Evolutionary conservation across 495 filamentous ascomycete species (phyloP), one percentile per base, ranked within the genome.

Genomic region (Pyrenopolyporus hunteri): DNA sequence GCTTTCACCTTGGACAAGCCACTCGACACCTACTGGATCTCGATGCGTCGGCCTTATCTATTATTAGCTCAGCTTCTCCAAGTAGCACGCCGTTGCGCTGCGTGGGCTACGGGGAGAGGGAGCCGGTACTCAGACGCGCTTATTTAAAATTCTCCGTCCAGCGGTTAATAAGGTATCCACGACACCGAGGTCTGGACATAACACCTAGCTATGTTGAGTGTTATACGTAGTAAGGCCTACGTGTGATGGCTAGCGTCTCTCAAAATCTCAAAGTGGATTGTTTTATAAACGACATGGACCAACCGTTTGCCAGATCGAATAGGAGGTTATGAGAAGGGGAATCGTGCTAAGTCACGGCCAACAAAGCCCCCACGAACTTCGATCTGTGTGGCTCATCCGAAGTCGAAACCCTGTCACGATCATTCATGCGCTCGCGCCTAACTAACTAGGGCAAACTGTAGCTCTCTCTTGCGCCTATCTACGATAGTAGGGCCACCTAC

Each of bases 391-490:
- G 57, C 14, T 31, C 57, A 32, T 66, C 57, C 57, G 32, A 52
- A 60, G 11, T 51, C 22, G 47, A 36, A 57, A 39, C 63, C 57
- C 40, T 56, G 51, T 32, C 42, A 57, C 57, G 57, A 66, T 66
- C 57, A 57, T 66, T 66, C 47, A 66, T 66, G 63, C 63, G 47
- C 63, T 51, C 63, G 57, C 63, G 63, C 63, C 63, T 66, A 66
- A 59, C 49, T 43, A 29, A 29, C 26, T 9, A 29, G 4, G 26
- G n/a, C n/a, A 29, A 29, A 9, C 9, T 29, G 26, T 5, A 29
- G n/a, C n/a, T n/a, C n/a, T n/a, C n/a, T n/a, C n/a, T n/a, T n/a
- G n/a, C n/a, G n/a, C n/a, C n/a, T n/a, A n/a, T n/a, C n/a, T n/a
- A n/a, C n/a, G n/a, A n/a, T n/a, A n/a, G 37, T 19, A 40, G 37